Conservation (phyloP, 1,284 basidiomycete genomes). For the Golubevia pallescens region DNA sequence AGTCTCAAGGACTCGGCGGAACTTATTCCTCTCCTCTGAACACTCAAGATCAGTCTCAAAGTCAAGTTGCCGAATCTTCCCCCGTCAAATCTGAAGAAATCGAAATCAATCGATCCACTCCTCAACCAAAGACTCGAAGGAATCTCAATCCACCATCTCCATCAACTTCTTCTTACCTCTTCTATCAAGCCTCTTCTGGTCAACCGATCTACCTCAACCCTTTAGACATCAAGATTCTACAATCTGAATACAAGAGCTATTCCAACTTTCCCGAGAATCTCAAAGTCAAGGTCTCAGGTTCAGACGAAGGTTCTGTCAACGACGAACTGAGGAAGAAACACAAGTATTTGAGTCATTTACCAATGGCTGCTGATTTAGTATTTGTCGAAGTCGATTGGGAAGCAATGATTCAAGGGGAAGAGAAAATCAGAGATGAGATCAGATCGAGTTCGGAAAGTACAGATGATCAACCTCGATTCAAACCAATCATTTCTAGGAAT, state of each 20-base stretch:
- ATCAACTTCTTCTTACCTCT: constrained; percentile 46
- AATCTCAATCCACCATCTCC: constrained; percentile 48
- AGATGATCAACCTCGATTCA: not conserved
- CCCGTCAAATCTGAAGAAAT: too few relatives aligned
- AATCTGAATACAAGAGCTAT: constrained; percentile 45
- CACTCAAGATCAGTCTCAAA: too few relatives aligned
- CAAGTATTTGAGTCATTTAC: constrained; percentile 59
- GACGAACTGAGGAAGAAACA: constrained; percentile 49
- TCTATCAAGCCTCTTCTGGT: constrained; percentile 59
- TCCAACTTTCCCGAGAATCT: constrained; percentile 44
- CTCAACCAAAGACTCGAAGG: not conserved
- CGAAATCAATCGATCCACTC: too few relatives aligned
- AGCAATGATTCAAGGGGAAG: constrained; percentile 18
- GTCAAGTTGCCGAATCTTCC: too few relatives aligned
- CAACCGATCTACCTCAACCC: constrained; percentile 61
- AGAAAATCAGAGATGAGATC: not conserved
- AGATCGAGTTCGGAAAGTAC: not conserved
- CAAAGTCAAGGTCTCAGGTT: constrained; percentile 39
- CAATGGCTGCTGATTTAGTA: constrained; percentile 55
- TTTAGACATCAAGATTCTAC: constrained; percentile 57
- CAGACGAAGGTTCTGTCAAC: constrained; percentile 48
- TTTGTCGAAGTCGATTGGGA: constrained; percentile 62
- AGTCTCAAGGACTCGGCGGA: too few relatives aligned
- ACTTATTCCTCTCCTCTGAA: too few relatives aligned
- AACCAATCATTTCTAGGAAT: constrained; percentile 2